phyloP scores from a whole-genome alignment of 371 early-diverging fungal genomes.

The Lichtheimia ornata region DNA sequence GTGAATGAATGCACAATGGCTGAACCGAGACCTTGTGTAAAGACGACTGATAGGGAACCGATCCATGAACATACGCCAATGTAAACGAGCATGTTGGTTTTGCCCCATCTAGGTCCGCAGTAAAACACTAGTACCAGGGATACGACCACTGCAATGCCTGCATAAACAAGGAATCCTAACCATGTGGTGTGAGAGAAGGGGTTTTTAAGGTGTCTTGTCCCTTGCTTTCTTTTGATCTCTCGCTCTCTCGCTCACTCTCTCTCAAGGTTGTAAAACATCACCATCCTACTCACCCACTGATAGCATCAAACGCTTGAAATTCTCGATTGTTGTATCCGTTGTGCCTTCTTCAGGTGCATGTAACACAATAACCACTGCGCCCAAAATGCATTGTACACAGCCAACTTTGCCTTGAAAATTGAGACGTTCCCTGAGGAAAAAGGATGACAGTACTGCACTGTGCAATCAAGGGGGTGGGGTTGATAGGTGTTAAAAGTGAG shows the following conservation, averaged over 20 bases:
- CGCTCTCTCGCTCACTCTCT: no score
- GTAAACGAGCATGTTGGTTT: conserved; percentile 83
- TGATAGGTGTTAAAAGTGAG: no score
- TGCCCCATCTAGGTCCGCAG: conserved; percentile 85
- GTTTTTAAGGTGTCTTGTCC: background rate
- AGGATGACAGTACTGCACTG: conserved; percentile 87
- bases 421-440: conserved; percentile 88
- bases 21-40: conserved; percentile 89
- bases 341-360: conserved; percentile 90
- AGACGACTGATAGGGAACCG: conserved; percentile 93
- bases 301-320: conserved; percentile 75
- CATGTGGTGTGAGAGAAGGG: background rate
- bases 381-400: conserved; percentile 89
- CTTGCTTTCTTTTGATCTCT: background rate
- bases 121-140: conserved; percentile 72
- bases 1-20: conserved; percentile 88
- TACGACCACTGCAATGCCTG: conserved; percentile 58
- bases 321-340: conserved; percentile 73
- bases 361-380: conserved; percentile 86
- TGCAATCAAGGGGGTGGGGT: background rate
- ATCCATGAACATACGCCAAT: conserved; percentile 86
- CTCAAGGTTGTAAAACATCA: background rate
- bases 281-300: conserved; percentile 60
- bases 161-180: conserved; percentile 81
- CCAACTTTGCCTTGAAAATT: conserved; percentile 87